Base-by-base conservation (phyloP, 352 stramenopile genomes). In the Phytophthora boehmeriae region DNA sequence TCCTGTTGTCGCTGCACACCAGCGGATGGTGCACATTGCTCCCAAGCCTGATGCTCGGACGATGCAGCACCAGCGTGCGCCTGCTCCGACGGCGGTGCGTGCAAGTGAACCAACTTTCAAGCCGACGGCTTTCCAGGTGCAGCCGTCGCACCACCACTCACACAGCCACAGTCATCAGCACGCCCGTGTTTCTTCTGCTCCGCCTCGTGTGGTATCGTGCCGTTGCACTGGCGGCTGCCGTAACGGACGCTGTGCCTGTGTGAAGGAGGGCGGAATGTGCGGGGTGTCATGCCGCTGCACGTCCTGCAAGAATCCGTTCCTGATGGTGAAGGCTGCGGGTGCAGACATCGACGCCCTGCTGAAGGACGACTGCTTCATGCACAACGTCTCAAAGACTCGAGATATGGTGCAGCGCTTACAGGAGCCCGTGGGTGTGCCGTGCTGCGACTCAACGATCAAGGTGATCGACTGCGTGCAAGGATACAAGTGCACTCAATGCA, bases 271-370 rank as follows among this genome's bases (percentile, higher is more conserved):
- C 41, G 85, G 78, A 28, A 92, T 92, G 82, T 94, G 86, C 42
- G 80, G 80, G 22, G 56, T 66, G 11, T 81, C 80, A 23, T 94
- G 86, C 52, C 86, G 86, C 28, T 94, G 86, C 72, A 94, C 86
- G 46, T 92, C 83, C 11, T 94, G 86, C 73, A 92, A 94, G 71
- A 94, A 94, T 70, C 86, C 86, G 32, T 94, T 92, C 52, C 61
- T 89, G 55, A 90, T 90, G 76, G 85, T 94, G 36, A 88, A 92
- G 58, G 78, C 78, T 0, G 82, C 83, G 1, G 86, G 86, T 17
- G 83, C 83, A 17, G 76, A 92, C 53, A 91, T 94, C 49, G 80
- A 91, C 28, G 80, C 80, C 14, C 50, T 94, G 44, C 66, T 91
- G 1, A 61, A 89, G 52, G 86, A 94, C 59, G 73, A 76, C 56